phyloP scores from a whole-genome alignment of 768 basidiomycete species.

The Clitopilus hobsonii region DNA sequence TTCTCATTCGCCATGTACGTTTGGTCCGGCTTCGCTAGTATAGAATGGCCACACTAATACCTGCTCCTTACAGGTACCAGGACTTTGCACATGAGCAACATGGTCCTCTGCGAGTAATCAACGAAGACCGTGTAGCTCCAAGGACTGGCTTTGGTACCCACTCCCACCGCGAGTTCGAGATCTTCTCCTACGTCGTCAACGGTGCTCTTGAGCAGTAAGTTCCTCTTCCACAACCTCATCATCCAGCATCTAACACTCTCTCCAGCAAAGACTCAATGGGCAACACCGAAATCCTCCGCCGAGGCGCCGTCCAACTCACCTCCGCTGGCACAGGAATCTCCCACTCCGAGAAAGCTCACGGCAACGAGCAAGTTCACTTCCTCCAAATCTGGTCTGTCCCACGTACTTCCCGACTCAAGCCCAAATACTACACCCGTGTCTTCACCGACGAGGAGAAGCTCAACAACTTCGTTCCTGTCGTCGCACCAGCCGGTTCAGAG shows the following conservation, averaged over 20 bases:
- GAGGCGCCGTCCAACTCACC: conserved; percentile 89
- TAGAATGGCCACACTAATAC: neutral
- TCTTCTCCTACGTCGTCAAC: conserved; percentile 81
- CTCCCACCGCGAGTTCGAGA: conserved; percentile 82
- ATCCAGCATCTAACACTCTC: neutral
- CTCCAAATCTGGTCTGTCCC: conserved; percentile 52
- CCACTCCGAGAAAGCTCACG: conserved; percentile 60
- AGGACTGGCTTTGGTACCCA: conserved; percentile 83
- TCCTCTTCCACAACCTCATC: neutral
- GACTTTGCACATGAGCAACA: conserved; percentile 54
- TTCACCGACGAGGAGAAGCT: conserved; percentile 81
- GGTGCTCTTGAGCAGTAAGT: conserved; percentile 81
- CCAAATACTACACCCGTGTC: conserved; percentile 84
- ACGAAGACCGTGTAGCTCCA: conserved; percentile 81
- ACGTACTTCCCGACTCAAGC: conserved; percentile 42
- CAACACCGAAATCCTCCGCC: conserved; percentile 82
- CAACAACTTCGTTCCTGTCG: conserved; percentile 66
- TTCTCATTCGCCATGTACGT: conserved; percentile 67
- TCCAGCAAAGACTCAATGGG: conserved; percentile 88
- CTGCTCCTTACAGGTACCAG: conserved; percentile 44
- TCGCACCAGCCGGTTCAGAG: conserved; percentile 62
- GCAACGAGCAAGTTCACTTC: conserved; percentile 40
- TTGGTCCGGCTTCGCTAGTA: conserved; percentile 16
- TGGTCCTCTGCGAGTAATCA: conserved; percentile 82
- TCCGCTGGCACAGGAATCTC: conserved; percentile 89